phyloP scores from a whole-genome alignment of 148 eudicot genomes.

The Camellia japonica region DNA sequence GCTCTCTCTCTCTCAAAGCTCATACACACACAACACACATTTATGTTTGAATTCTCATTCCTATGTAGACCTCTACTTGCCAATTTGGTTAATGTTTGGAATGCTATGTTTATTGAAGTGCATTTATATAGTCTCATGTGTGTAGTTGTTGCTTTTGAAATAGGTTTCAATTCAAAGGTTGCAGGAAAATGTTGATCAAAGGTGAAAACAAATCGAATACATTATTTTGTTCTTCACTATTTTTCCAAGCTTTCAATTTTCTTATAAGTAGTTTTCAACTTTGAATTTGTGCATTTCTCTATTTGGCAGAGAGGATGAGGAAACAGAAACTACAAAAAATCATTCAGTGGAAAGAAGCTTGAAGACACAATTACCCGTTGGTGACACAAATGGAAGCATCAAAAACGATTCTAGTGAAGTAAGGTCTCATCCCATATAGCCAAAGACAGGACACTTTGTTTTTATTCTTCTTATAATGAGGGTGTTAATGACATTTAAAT shows the following conservation, averaged over 20 bases:
- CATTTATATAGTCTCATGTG: neutral
- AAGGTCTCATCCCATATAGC: conserved; percentile 32
- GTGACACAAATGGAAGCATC: conserved; percentile 46
- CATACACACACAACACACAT: neutral
- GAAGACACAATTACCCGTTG: conserved; percentile 55
- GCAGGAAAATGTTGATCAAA: conserved; percentile 56
- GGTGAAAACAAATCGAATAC: conserved; percentile 35
- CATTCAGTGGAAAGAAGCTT: conserved; percentile 48
- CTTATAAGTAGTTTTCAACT: neutral
- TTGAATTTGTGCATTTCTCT: neutral
- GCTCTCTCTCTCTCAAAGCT: conserved; percentile 22
- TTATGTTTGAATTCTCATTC: neutral
- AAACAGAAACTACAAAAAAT: conserved; percentile 32
- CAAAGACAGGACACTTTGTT: neutral
- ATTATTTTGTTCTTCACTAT: neutral
- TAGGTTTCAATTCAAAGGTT: conserved; percentile 78
- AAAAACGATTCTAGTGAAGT: conserved; percentile 53
- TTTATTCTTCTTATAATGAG: neutral
- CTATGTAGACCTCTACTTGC: neutral
- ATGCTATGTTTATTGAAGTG: conserved; percentile 15
- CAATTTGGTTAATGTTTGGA: neutral
- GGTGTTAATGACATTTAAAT: too few relatives aligned
- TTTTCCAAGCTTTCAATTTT: neutral
- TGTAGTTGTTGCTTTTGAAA: conserved; percentile 21
- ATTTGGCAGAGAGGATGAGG: conserved; percentile 55